Conservation (phyloP, 2,329 filamentous ascomycete species). For the Penicillium sp. region DNA sequence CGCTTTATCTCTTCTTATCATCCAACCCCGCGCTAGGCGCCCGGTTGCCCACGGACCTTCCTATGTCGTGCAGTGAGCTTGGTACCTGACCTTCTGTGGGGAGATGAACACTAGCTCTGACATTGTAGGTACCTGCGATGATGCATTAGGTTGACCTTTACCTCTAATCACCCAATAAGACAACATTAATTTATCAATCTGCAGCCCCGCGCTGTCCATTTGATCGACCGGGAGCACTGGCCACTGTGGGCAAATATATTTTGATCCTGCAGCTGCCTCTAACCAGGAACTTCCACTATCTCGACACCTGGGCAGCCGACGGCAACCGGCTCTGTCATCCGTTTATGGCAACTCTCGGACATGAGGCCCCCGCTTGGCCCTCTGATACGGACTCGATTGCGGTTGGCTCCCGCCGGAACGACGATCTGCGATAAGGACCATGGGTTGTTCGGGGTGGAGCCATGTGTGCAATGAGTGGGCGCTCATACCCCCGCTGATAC, state of each 20-base stretch:
- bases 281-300: background rate
- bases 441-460: background rate
- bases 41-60: conserved; percentile 16
- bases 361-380: background rate
- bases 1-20: conserved; percentile 39
- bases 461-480: background rate
- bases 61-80: conserved; percentile 10
- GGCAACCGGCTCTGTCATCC: background rate
- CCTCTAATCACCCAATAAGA: background rate
- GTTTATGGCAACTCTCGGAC: background rate
- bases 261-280: background rate
- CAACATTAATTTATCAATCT: background rate
- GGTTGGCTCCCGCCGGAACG: background rate
- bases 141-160: background rate
- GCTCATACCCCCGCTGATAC: background rate
- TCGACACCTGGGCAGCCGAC: background rate
- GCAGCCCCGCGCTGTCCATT: conserved; percentile 4
- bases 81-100: conserved; percentile 14
- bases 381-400: background rate
- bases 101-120: background rate
- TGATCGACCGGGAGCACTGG: background rate
- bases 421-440: conserved; percentile 2
- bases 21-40: conserved; percentile 29
- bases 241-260: background rate
- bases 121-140: background rate